Base-by-base conservation (phyloP, 306 rosid genomes). In the Biancaea sappan region DNA sequence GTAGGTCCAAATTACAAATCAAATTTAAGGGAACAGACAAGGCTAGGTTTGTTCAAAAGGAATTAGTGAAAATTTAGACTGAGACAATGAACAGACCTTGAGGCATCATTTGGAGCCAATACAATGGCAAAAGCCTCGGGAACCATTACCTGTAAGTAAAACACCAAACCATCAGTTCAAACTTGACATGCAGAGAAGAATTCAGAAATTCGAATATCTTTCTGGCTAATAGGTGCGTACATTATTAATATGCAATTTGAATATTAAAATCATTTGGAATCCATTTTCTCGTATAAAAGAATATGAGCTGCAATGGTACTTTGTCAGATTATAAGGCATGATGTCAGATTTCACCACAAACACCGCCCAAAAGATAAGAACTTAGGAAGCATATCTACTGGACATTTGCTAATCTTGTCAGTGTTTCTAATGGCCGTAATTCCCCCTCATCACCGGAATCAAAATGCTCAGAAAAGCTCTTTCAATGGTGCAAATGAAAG, bases 111-210 rank as follows among this genome's bases (percentile, higher is more conserved):
- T 40, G 98, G 95, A 37, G 98, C 95, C 84, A 90, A 77, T 64
- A 93, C 95, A 86, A 87, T 81, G 56, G 97, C 95, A 78, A 93
- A 84, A 57, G 93, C 98, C 87, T 93, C 93, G 1, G 96, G 91
- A 72, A 89, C 74, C 98, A 90, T 90, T 32, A 69, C 74, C 95
- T 93, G 87, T 54, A 70, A 67, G 57, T 52, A 26, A 34, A 70
- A 77, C 29, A 56, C 24, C 37, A 51, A 73, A 67, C 72, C 2
- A 28, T 54, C 60, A 72, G 63, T 66, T 64, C 68, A 77, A 41
- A 28, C 19, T 60, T 24, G 21, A 75, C 66, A 47, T 38, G 15
- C 41, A 32, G 10, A 48, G 60, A 19, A 53, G 38, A 59, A 65
- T 67, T 13, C 58, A 47, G 40, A 65, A 46, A 16, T 35, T 59